Conservation (phyloP, 352 stramenopile species). For the Globisporangium viniferum region DNA sequence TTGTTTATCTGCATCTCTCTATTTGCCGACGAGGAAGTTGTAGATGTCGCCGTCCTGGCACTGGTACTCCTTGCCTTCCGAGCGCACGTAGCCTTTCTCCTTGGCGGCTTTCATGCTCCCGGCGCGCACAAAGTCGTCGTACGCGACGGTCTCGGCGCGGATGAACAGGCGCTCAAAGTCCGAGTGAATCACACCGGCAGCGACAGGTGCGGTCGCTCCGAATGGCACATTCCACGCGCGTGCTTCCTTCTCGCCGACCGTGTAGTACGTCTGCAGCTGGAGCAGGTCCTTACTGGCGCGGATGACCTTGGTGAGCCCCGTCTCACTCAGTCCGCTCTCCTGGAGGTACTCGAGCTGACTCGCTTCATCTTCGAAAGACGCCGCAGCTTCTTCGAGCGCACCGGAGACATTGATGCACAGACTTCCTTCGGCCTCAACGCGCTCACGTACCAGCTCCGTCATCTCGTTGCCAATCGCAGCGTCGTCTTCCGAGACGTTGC, state of each 20-base stretch:
- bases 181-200: slow-evolving; percentile 83
- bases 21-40: slow-evolving; percentile 91
- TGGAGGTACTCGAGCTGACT: slow-evolving; percentile 95
- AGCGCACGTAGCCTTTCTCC: slow-evolving; percentile 89
- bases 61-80: slow-evolving; percentile 98
- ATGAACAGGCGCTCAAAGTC: slow-evolving; percentile 89
- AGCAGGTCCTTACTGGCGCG: slow-evolving; percentile 91
- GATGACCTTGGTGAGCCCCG: slow-evolving; percentile 83
- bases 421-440: slow-evolving; percentile 66
- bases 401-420: slow-evolving; percentile 74
- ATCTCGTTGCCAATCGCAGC: slow-evolving; percentile 93
- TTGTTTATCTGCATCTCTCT: slow-evolving; percentile 15
- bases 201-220: slow-evolving; percentile 69
- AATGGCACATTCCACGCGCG: slow-evolving; percentile 79
- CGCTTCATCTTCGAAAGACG: slow-evolving; percentile 83
- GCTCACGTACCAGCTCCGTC: slow-evolving; percentile 72
- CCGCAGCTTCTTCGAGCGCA: slow-evolving; percentile 73
- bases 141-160: slow-evolving; percentile 93
- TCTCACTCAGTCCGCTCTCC: slow-evolving; percentile 68
- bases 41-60: slow-evolving; percentile 98
- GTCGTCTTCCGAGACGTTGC: slow-evolving; percentile 96
- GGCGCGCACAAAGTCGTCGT: slow-evolving; percentile 92
- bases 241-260: slow-evolving; percentile 82
- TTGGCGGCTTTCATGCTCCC: slow-evolving; percentile 95
- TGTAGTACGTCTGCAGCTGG: slow-evolving; percentile 97